Evolutionary conservation across 2,329 filamentous ascomycete genomes (phyloP), one percentile per base, ranked within the genome.

Genomic region (Teratosphaeria epicoccoides): DNA sequence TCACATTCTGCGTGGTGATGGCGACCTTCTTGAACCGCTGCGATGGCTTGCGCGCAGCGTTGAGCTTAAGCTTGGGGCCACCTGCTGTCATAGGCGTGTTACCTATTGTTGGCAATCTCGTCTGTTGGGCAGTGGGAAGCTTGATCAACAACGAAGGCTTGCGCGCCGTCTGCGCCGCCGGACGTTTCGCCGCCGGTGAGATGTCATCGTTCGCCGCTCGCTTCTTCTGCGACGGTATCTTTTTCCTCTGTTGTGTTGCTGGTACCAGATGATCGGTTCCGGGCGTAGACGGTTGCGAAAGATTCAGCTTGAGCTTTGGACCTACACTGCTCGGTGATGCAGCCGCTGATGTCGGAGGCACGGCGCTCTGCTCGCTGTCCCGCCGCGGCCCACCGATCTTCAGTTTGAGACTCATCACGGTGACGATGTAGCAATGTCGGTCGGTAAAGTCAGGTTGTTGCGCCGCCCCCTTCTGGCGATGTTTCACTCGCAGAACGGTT

Each of bases 121-220:
- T 17, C 44, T 46, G 44, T 23, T 24, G 40, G 20, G 43, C 49
- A 40, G 44, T 47, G 48, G 68, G 43, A 22, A 37, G 49, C 40
- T 52, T 65, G 49, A 71, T 43, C 49, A 70, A 69, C 29, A 67
- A 47, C 6, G 64, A 57, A 52, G 63, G 55, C 51, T 64, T 60
- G 49, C 64, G 59, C 52, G 53, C 52, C 10, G 64, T 22, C 22
- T 55, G 58, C 47, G 57, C 59, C 6, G 59, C 59, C 17, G 57
- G 46, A 6, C 65, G 62, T 50, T 69, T 68, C 6, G 65, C 52
- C 11, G 61, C 61, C 2, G 66, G 66, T 0, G 60, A 60, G 43
- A 63, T 57, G 40, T 67, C 66, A 20, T 65, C 62, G 43, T 65
- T 58, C 20, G 64, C 64, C 4, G 55, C 66, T 63, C 55, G 66